Evolutionary conservation across 1,139 yeast genomes (phyloP).

Genomic region (Pichia terricola): DNA sequence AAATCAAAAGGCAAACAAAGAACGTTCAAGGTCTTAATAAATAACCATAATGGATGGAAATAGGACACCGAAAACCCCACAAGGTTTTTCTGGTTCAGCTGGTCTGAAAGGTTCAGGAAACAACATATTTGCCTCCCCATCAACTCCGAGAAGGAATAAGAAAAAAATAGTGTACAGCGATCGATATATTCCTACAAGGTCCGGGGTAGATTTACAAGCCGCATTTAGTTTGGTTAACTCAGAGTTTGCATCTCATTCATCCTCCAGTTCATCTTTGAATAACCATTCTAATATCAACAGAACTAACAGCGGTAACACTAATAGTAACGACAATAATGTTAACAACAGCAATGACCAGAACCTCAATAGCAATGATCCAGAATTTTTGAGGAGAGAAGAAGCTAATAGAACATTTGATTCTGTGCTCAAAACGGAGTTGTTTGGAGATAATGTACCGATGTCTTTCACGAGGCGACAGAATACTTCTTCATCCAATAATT

Average conservation of each 20-base stretch:
- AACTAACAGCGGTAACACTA: background rate
- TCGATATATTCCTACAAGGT: constrained; percentile 76
- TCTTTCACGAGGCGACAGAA: constrained; percentile 10
- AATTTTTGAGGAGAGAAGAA: constrained; percentile 61
- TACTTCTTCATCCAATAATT: constrained; percentile 13
- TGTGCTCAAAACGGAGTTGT: constrained; percentile 78
- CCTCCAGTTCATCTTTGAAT: constrained; percentile 1
- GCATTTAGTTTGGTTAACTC: constrained; percentile 55
- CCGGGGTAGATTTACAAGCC: constrained; percentile 81
- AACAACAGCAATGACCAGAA: background rate
- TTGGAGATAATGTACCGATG: constrained; percentile 56
- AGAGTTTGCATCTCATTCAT: constrained; percentile 4
- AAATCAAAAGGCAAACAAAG: no score
- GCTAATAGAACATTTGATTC: constrained; percentile 84
- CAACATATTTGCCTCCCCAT: constrained; percentile 19
- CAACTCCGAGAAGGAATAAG: constrained; percentile 29
- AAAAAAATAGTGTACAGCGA: constrained; percentile 56
- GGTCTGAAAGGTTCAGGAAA: constrained; percentile 1
- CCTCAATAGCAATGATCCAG: constrained; percentile 47
- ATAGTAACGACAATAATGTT: background rate
- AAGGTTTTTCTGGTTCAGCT: background rate
- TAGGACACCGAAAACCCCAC: background rate
- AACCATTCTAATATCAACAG: background rate
- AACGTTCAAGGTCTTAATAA: no score
- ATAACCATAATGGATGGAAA: background rate